Evolutionary conservation across 306 rosid genomes (phyloP).

Genomic region (Trifolium repens): DNA sequence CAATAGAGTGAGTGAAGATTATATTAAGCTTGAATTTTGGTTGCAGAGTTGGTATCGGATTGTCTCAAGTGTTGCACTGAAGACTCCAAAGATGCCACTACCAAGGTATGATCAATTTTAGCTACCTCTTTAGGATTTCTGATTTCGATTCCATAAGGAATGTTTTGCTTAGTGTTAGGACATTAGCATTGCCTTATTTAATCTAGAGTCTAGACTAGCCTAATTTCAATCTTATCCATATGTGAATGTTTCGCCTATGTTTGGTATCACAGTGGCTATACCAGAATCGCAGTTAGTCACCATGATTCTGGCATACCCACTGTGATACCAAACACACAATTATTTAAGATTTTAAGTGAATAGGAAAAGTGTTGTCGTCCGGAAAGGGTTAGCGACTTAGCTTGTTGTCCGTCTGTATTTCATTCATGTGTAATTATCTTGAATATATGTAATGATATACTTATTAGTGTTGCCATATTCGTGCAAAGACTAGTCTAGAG

Average conservation of each 20-base stretch:
- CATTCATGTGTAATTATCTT: too few species aligned
- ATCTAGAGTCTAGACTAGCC: not conserved
- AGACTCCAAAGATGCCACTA: conserved; percentile 79
- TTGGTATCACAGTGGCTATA: too few species aligned
- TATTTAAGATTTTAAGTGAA: not conserved
- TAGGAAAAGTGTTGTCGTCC: not conserved
- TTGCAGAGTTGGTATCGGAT: conserved; percentile 78
- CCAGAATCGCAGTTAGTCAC: too few species aligned
- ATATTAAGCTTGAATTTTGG: conserved; percentile 32
- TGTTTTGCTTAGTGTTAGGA: not conserved
- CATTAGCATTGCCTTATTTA: not conserved
- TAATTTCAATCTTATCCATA: not conserved
- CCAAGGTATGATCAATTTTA: conserved; percentile 60
- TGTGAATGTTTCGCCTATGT: not conserved
- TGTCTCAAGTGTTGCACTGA: conserved; percentile 84
- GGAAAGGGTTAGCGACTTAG: too few species aligned
- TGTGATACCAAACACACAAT: too few species aligned
- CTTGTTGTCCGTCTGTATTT: too few species aligned
- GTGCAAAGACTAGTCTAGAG: too few species aligned
- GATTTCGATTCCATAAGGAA: not conserved
- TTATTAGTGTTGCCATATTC: not conserved
- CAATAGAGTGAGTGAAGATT: not conserved
- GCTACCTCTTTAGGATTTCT: not conserved
- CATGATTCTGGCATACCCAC: too few species aligned
- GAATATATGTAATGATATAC: too few species aligned